phyloP scores from a whole-genome alignment of 1,284 basidiomycete species.

The Farysia itapuensis region DNA sequence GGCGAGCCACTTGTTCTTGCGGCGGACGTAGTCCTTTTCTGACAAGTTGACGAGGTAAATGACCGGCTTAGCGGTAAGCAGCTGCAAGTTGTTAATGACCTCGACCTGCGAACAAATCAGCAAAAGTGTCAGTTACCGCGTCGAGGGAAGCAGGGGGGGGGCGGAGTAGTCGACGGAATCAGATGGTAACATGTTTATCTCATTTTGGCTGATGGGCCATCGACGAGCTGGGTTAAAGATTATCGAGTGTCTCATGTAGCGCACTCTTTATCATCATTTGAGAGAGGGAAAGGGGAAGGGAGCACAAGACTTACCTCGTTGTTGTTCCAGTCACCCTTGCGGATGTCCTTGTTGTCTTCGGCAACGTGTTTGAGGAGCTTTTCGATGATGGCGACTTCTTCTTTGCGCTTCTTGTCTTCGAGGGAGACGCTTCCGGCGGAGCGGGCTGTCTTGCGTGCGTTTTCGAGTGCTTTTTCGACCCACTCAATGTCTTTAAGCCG shows the following conservation, averaged over 20 bases:
- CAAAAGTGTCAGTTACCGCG: background rate
- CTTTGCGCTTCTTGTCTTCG: slow-evolving; percentile 93
- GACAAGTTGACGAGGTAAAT: slow-evolving; percentile 98
- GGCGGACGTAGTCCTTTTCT: slow-evolving; percentile 90
- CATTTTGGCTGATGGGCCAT: slow-evolving; percentile 65
- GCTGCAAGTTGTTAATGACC: slow-evolving; percentile 85
- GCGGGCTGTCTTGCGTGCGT: slow-evolving; percentile 46
- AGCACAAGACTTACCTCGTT: slow-evolving; percentile 77
- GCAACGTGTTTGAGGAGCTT: slow-evolving; percentile 79
- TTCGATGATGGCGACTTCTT: slow-evolving; percentile 83
- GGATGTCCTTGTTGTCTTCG: slow-evolving; percentile 84
- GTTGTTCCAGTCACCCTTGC: slow-evolving; percentile 91
- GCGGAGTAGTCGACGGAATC: no score
- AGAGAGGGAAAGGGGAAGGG: background rate
- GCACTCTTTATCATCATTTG: slow-evolving; percentile 76
- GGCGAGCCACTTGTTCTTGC: slow-evolving; percentile 99
- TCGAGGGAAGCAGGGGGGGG: no score
- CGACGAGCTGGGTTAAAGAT: slow-evolving; percentile 70
- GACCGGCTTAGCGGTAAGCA: slow-evolving; percentile 95
- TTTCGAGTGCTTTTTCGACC: slow-evolving; percentile 88
- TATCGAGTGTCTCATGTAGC: slow-evolving; percentile 66
- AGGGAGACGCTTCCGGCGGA: slow-evolving; percentile 72
- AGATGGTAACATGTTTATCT: no score
- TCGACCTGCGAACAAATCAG: slow-evolving; percentile 71
- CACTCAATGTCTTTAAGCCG: slow-evolving; percentile 98